Evolutionary conservation across 371 early-diverging fungal species (phyloP).

Genomic region (Mucor velutinosus): DNA sequence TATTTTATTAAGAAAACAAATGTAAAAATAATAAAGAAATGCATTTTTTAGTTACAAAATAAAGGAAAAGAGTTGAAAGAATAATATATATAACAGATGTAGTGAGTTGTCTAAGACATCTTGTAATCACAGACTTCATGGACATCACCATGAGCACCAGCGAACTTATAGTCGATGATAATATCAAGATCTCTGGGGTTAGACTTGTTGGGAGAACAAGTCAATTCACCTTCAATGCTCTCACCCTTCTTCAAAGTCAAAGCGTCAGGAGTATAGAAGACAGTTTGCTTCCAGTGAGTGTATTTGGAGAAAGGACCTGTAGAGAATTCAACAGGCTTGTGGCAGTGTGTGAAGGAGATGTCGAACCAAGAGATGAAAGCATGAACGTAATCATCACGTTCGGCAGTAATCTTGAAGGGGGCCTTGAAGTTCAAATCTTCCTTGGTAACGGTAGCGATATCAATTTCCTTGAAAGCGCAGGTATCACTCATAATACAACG

Average conservation of each 20-base stretch:
- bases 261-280: slow-evolving; percentile 84
- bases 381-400: slow-evolving; percentile 84
- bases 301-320: slow-evolving; percentile 88
- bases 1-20: slow-evolving; percentile 5
- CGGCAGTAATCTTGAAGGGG: slow-evolving; percentile 78
- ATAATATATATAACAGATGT: not conserved
- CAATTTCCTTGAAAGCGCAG: slow-evolving; percentile 80
- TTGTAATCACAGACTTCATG: slow-evolving; percentile 81
- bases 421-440: slow-evolving; percentile 82
- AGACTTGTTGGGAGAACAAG: slow-evolving; percentile 80
- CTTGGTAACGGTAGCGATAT: slow-evolving; percentile 79
- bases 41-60: slow-evolving; percentile 6
- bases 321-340: slow-evolving; percentile 86
- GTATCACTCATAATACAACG: slow-evolving; percentile 76
- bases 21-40: not conserved
- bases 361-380: slow-evolving; percentile 96
- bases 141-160: slow-evolving; percentile 63
- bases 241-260: slow-evolving; percentile 79
- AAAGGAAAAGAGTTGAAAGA: not conserved
- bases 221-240: slow-evolving; percentile 76
- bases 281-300: slow-evolving; percentile 99
- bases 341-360: slow-evolving; percentile 85
- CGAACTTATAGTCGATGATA: slow-evolving; percentile 72
- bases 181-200: slow-evolving; percentile 97
- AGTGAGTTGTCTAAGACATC: slow-evolving; percentile 60